These are phyloP conservation scores for Vickermania spadyakhi DNA, from an alignment of 208 protist genomes.

Conservation along the genomic window DNA sequence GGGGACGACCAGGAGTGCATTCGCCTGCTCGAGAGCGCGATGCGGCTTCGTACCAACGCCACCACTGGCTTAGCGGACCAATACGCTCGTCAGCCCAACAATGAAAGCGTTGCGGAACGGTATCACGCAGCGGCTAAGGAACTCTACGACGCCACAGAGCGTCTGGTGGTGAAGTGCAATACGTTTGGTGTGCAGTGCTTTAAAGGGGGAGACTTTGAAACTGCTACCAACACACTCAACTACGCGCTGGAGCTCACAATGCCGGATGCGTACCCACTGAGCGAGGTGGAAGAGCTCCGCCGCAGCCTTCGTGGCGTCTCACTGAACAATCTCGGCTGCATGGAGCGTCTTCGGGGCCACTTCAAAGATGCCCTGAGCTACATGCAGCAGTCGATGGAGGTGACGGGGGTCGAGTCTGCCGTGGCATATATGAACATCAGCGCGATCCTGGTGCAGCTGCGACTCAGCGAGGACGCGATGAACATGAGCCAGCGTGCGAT, in stretches of 20 bases:
- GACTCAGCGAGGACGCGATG: slow-evolving; percentile 67
- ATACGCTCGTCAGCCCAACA: slow-evolving; percentile 7
- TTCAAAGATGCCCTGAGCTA: slow-evolving; percentile 60
- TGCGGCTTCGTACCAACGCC: slow-evolving; percentile 59
- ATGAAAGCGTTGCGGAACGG: slow-evolving; percentile 1
- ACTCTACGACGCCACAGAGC: slow-evolving; percentile 60
- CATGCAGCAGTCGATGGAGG: slow-evolving; percentile 69
- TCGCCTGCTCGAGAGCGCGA: slow-evolving; percentile 67
- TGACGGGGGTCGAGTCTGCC: slow-evolving; percentile 63
- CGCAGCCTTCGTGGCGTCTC: slow-evolving; percentile 73
- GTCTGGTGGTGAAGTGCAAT: slow-evolving; percentile 72
- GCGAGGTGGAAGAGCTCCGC: slow-evolving; percentile 43
- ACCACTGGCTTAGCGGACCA: slow-evolving; percentile 9
- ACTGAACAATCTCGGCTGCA: slow-evolving; percentile 86
- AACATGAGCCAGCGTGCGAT: slow-evolving; percentile 59
- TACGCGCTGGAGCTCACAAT: slow-evolving; percentile 66
- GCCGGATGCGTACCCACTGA: slow-evolving; percentile 48
- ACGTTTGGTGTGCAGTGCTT: slow-evolving; percentile 53
- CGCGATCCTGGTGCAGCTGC: slow-evolving; percentile 77
- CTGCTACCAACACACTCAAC: slow-evolving; percentile 37
- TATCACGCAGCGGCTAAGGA: slow-evolving; percentile 14
- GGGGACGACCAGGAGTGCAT: slow-evolving; percentile 45
- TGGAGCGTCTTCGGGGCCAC: slow-evolving; percentile 79
- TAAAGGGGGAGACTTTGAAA: slow-evolving; percentile 65
- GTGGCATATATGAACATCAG: slow-evolving; percentile 87